Evolutionary conservation across 257 asterid species (phyloP).

Genomic region (Ocimum tenuiflorum): DNA sequence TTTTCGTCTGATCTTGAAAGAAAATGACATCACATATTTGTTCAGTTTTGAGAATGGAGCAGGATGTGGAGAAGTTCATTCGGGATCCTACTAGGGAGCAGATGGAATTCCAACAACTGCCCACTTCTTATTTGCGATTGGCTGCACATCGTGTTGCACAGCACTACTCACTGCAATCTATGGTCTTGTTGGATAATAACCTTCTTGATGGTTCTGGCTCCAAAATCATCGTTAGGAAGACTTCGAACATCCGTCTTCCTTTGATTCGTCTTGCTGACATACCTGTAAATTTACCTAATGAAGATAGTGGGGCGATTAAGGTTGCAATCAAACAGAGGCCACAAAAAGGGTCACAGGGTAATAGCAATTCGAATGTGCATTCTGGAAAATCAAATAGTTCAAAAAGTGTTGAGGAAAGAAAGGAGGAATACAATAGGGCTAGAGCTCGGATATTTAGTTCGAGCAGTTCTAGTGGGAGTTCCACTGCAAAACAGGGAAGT

Average conservation of each 20-base stretch:
- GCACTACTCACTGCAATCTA: constrained; percentile 91
- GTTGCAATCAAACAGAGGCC: constrained; percentile 97
- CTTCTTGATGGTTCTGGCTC: constrained; percentile 90
- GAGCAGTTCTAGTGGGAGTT: constrained; percentile 50
- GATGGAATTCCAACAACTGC: constrained; percentile 93
- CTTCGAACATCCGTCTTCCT: constrained; percentile 58
- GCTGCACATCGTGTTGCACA: constrained; percentile 99
- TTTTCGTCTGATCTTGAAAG: neutral
- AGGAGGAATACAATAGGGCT: constrained; percentile 94
- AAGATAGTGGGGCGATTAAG: constrained; percentile 40
- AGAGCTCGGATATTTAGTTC: constrained; percentile 94
- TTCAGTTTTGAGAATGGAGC: constrained; percentile 94
- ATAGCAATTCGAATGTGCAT: constrained; percentile 33
- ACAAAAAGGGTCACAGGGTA: constrained; percentile 53
- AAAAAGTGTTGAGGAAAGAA: constrained; percentile 93
- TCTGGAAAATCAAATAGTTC: constrained; percentile 57
- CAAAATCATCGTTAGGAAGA: constrained; percentile 75
- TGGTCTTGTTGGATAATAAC: constrained; percentile 87
- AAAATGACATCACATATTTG: constrained; percentile 1
- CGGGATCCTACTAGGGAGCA: constrained; percentile 79
- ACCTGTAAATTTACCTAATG: constrained; percentile 56
- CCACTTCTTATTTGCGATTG: constrained; percentile 92
- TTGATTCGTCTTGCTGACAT: constrained; percentile 66
- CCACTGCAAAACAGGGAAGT: constrained; percentile 49
- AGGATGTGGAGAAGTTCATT: constrained; percentile 85